These are phyloP conservation scores for Leccinum broughii DNA, from an alignment of 768 basidiomycete species.

Conservation along the genomic window DNA sequence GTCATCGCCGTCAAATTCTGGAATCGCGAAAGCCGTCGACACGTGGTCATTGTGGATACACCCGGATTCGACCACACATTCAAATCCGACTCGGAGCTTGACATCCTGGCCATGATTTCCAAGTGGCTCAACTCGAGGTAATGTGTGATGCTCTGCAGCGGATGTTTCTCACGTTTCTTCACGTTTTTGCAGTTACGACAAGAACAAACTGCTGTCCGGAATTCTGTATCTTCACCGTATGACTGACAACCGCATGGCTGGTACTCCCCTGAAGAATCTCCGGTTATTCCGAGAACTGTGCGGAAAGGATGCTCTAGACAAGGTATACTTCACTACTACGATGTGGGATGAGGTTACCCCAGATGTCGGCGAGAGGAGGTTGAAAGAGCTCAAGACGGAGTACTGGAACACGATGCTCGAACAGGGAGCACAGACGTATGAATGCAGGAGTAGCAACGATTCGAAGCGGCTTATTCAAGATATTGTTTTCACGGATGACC, in stretches of 20 bases:
- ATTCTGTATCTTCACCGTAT: constrained; percentile 45
- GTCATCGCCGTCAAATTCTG: constrained; percentile 7
- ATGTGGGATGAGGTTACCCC: constrained; percentile 27
- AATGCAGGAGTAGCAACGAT: not conserved
- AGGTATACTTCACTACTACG: constrained; percentile 37
- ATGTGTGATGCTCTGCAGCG: not conserved
- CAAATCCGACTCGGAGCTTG: constrained; percentile 11
- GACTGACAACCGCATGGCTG: constrained; percentile 39
- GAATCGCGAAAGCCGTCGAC: not conserved
- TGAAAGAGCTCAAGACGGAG: constrained; percentile 1
- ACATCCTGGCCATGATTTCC: constrained; percentile 13
- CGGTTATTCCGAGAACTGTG: constrained; percentile 33
- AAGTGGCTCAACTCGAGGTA: constrained; percentile 19
- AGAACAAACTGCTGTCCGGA: constrained; percentile 26
- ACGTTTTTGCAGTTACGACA: constrained; percentile 8
- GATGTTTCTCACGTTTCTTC: not conserved
- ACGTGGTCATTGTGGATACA: constrained; percentile 12
- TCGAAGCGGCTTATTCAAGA: not conserved
- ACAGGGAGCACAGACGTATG: constrained; percentile 7
- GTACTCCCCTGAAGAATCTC: constrained; percentile 35
- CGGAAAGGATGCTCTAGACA: constrained; percentile 29
- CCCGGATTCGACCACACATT: constrained; percentile 17
- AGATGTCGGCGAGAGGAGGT: constrained; percentile 22
- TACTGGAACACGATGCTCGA: constrained; percentile 1
- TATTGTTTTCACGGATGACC: not conserved